phyloP scores from a whole-genome alignment of 1,139 yeast species.

The Blastobotrys illinoisensis region DNA sequence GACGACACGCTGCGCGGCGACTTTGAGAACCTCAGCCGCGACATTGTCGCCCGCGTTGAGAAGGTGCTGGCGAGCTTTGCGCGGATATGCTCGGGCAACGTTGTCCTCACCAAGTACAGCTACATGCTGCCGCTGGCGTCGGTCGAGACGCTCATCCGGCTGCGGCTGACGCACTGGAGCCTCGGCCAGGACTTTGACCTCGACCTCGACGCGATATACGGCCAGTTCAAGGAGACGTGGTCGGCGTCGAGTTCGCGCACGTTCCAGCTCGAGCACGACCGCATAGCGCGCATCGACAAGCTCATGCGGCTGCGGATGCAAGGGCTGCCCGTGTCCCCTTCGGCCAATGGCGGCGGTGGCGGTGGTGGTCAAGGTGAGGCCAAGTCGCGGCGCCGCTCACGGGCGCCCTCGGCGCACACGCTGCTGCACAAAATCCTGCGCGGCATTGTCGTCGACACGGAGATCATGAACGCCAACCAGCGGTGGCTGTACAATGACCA shows the following conservation, averaged over 20 bases:
- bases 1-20: not conserved
- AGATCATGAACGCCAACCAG: not conserved
- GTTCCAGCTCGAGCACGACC: not conserved
- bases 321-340: not conserved
- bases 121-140: not conserved
- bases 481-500: not conserved
- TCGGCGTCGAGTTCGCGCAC: not conserved
- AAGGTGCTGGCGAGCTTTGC: not conserved
- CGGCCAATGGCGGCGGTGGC: not conserved
- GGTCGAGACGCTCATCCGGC: not conserved
- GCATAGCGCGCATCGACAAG: not conserved
- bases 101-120: not conserved
- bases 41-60: not conserved
- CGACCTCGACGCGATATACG: not conserved
- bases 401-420: not conserved
- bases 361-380: not conserved
- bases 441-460: not conserved
- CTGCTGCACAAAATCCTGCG: not conserved
- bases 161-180: slow-evolving; percentile 4
- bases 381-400: not conserved
- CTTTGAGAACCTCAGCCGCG: not conserved
- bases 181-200: not conserved
- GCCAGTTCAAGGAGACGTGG: slow-evolving; percentile 4
- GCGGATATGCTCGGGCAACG: not conserved
- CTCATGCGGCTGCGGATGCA: not conserved